Evolutionary conservation across 2,329 filamentous ascomycete species (phyloP).

Genomic region (Magnaporthales sp.): DNA sequence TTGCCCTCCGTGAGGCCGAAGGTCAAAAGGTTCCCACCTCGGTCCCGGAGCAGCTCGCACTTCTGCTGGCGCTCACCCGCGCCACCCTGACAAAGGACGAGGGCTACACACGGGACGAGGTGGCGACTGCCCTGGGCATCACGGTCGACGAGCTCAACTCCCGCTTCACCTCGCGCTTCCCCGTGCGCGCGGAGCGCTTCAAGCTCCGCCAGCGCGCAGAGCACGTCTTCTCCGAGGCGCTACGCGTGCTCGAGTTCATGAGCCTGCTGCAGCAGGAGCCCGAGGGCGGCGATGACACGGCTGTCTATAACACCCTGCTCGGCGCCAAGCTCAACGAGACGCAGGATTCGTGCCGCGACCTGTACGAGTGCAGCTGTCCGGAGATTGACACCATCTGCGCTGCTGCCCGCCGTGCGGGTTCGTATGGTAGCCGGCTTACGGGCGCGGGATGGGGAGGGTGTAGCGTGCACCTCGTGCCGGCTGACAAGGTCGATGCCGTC

Average conservation of each 20-base stretch:
- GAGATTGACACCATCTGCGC: constrained; percentile 86
- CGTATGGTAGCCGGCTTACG: constrained; percentile 78
- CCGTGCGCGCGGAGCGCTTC: constrained; percentile 80
- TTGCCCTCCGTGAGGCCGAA: constrained; percentile 41
- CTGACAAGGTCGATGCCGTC: constrained; percentile 70
- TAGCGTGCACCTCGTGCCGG: constrained; percentile 85
- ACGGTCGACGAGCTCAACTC: constrained; percentile 63
- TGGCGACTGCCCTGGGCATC: constrained; percentile 60
- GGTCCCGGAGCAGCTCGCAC: constrained; percentile 58
- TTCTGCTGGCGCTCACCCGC: constrained; percentile 61
- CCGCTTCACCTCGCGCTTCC: constrained; percentile 79
- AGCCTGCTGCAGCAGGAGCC: constrained; percentile 54
- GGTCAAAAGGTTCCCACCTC: constrained; percentile 19
- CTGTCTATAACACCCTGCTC: constrained; percentile 55
- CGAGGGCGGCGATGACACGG: constrained; percentile 41
- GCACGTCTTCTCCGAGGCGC: constrained; percentile 85
- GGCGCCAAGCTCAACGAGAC: constrained; percentile 83
- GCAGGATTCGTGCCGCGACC: constrained; percentile 75
- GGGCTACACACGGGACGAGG: constrained; percentile 82
- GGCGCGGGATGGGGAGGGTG: constrained; percentile 97
- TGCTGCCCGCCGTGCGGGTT: constrained; percentile 69
- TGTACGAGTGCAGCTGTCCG: constrained; percentile 86
- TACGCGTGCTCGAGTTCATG: constrained; percentile 78
- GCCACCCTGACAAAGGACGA: constrained; percentile 67
- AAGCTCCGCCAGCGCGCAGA: constrained; percentile 78